A percentile compares a stretch with the other conserved stretches of the same genome.
These are phyloP conservation scores for Dioscorea dumetorum DNA, from an alignment of 106 monocot genomes.

Conservation along the genomic window DNA sequence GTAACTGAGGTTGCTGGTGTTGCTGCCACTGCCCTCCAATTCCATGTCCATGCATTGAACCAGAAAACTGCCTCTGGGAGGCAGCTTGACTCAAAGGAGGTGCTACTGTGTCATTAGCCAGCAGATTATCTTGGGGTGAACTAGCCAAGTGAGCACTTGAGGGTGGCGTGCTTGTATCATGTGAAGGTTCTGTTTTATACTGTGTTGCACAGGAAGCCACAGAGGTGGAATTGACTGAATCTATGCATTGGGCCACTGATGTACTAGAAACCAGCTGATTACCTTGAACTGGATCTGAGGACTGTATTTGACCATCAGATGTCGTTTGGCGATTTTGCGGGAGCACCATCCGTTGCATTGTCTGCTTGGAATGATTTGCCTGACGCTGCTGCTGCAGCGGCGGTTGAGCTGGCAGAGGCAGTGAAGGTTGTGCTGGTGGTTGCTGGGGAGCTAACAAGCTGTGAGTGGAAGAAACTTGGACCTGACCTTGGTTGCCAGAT, in stretches of 20 bases:
- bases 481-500: slow-evolving; percentile 26
- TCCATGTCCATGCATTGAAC: slow-evolving; percentile 46
- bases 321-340: slow-evolving; percentile 42
- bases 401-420: slow-evolving; percentile 36
- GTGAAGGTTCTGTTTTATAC: slow-evolving; percentile 53
- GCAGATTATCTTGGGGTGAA: slow-evolving; percentile 30
- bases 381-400: slow-evolving; percentile 30
- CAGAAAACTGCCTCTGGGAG: slow-evolving; percentile 40
- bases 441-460: slow-evolving; percentile 28
- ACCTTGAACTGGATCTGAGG: slow-evolving; percentile 22
- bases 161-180: slow-evolving; percentile 19
- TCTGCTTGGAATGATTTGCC: slow-evolving; percentile 35
- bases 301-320: slow-evolving; percentile 34
- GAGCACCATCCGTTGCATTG: slow-evolving; percentile 40
- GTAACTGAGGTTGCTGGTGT: slow-evolving; percentile 17
- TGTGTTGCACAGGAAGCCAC: slow-evolving; percentile 27
- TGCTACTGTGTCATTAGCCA: slow-evolving; percentile 23
- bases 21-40: slow-evolving; percentile 58
- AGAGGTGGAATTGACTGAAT: slow-evolving; percentile 26
- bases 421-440: slow-evolving; percentile 23
- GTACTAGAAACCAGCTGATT: slow-evolving; percentile 26
- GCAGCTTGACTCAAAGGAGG: slow-evolving; percentile 33
- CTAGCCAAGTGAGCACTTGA: slow-evolving; percentile 20
- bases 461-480: slow-evolving; percentile 28
- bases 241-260: slow-evolving; percentile 23